phyloP scores from a whole-genome alignment of 768 basidiomycete genomes.

The Suillus subalutaceus region DNA sequence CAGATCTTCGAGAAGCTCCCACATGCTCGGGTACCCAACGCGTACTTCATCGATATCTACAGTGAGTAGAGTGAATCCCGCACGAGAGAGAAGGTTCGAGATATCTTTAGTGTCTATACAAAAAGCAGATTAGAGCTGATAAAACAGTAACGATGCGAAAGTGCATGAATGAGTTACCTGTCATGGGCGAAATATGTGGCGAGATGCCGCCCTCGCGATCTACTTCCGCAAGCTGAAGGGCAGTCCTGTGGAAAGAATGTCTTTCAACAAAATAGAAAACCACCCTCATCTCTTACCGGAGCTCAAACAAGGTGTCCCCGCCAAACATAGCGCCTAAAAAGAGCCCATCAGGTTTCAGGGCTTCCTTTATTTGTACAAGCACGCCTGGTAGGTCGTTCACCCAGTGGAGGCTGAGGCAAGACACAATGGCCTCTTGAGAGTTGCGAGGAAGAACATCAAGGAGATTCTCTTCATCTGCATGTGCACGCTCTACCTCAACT shows the following conservation, averaged over 20 bases:
- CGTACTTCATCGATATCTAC: conserved; percentile 95
- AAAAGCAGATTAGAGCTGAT: background rate
- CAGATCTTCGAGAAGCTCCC: conserved; percentile 94
- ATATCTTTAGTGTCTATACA: conserved; percentile 84
- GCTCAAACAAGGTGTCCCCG: conserved; percentile 94
- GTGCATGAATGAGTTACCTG: conserved; percentile 52
- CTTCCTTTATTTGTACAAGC: conserved; percentile 84
- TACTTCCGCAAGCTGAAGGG: conserved; percentile 90
- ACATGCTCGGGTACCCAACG: conserved; percentile 92
- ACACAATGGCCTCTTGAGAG: conserved; percentile 90
- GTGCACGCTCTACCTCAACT: conserved; percentile 81
- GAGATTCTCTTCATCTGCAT: conserved; percentile 84
- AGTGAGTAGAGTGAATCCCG: conserved; percentile 92
- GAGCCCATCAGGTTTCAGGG: conserved; percentile 86
- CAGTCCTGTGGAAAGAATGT: conserved; percentile 55
- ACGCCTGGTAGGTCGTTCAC: conserved; percentile 94
- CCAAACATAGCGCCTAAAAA: conserved; percentile 96
- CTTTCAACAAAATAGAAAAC: background rate
- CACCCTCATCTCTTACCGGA: conserved; percentile 51
- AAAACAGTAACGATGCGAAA: conserved; percentile 6
- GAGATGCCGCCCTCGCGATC: conserved; percentile 96
- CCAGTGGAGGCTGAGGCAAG: conserved; percentile 94
- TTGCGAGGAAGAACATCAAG: conserved; percentile 64
- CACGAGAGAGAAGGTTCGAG: conserved; percentile 88
- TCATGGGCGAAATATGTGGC: conserved; percentile 98